A percentile compares a stretch with the other conserved stretches of the same genome.
Evolutionary conservation across 768 basidiomycete species (phyloP).

Genomic region (Rhodosporidiobolus sp.): DNA sequence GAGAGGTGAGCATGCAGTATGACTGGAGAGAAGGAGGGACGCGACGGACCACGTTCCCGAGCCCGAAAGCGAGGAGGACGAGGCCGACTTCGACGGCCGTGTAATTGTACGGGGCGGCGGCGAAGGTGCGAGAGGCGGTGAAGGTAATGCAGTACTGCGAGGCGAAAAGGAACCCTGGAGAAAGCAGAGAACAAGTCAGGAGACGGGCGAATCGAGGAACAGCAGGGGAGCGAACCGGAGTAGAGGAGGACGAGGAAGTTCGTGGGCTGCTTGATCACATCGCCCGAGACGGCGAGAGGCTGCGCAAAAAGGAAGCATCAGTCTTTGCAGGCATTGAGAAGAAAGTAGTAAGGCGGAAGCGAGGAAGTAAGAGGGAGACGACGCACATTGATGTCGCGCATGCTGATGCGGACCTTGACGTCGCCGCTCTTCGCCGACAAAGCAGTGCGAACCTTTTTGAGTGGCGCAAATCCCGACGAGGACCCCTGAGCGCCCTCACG

Average conservation of each 20-base stretch:
- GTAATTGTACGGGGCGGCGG: constrained; percentile 61
- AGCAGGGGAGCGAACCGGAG: constrained; percentile 48
- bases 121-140: constrained; percentile 68
- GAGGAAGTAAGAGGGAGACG: neutral
- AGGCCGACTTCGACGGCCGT: constrained; percentile 69
- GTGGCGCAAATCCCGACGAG: neutral
- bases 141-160: constrained; percentile 70
- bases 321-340: too few relatives aligned
- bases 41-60: constrained; percentile 52
- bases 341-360: neutral
- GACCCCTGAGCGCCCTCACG: neutral
- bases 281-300: constrained; percentile 21
- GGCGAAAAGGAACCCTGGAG: constrained; percentile 64
- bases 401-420: constrained; percentile 37
- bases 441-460: constrained; percentile 25
- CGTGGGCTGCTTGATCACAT: constrained; percentile 21
- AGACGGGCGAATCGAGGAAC: too few relatives aligned
- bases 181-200: too few relatives aligned
- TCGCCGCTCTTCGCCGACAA: constrained; percentile 28
- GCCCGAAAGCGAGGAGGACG: constrained; percentile 70
- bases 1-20: neutral
- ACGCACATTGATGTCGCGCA: constrained; percentile 55
- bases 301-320: neutral
- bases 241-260: constrained; percentile 30
- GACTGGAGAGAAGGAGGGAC: neutral